phyloP scores from a whole-genome alignment of 2,329 filamentous ascomycete species.

The Xylariaceae sp. region DNA sequence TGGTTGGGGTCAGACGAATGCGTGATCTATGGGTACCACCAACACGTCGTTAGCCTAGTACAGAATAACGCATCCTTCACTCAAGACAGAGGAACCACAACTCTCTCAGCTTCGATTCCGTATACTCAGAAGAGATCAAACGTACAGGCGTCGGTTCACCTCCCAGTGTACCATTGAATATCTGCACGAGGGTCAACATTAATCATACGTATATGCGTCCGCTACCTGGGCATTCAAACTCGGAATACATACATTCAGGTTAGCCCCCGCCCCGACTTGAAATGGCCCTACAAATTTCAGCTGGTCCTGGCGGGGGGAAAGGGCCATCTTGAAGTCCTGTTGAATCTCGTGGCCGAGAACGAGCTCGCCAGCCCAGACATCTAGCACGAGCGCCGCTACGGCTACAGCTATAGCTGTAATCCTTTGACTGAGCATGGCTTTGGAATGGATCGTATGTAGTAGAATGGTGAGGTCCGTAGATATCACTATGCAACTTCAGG shows the following conservation, averaged over 20 bases:
- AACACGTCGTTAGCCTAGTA: background rate
- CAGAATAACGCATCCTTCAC: too few relatives aligned
- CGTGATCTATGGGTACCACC: constrained; percentile 12
- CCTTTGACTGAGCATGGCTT: constrained; percentile 10
- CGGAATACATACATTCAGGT: constrained; percentile 46
- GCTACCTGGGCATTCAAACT: too few relatives aligned
- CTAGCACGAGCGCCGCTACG: constrained; percentile 25
- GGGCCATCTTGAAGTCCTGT: constrained; percentile 46
- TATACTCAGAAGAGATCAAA: too few relatives aligned
- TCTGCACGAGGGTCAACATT: background rate
- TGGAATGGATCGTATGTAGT: background rate
- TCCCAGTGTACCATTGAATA: constrained; percentile 10
- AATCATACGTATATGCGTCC: background rate
- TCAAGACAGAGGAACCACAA: too few relatives aligned
- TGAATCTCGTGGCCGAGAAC: constrained; percentile 42
- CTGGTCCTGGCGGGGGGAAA: constrained; percentile 45
- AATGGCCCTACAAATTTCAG: constrained; percentile 10
- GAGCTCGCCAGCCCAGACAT: constrained; percentile 25
- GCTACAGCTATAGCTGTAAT: constrained; percentile 25
- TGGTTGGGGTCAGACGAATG: constrained; percentile 11
- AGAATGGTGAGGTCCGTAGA: background rate
- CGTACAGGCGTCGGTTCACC: constrained; percentile 14
- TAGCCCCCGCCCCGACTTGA: too few relatives aligned
- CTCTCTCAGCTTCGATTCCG: too few relatives aligned
- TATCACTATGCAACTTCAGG: background rate